These are phyloP conservation scores for Eleusine coracana DNA, from an alignment of 176 grass and related monocot species.

Conservation along the genomic window DNA sequence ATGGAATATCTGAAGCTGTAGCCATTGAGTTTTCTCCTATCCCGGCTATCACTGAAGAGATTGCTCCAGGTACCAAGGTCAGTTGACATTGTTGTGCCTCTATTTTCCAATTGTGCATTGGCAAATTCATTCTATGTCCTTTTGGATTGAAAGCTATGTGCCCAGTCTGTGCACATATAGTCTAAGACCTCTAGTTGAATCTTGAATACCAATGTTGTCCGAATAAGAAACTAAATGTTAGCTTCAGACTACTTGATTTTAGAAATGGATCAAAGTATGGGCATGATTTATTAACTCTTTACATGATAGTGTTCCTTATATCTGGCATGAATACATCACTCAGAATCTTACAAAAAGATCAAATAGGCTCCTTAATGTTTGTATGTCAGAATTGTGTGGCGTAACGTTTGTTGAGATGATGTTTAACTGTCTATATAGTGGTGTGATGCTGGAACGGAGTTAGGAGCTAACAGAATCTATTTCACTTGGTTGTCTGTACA, in stretches of 20 bases:
- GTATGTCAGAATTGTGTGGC: not conserved
- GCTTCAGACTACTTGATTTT: slow-evolving; percentile 10
- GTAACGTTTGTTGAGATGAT: not conserved
- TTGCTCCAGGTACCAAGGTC: slow-evolving; percentile 87
- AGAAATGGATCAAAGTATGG: not conserved
- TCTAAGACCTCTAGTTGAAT: not conserved
- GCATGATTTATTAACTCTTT: not conserved
- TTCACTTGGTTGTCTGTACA: slow-evolving; percentile 7
- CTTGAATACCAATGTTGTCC: not conserved
- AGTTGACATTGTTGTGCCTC: slow-evolving; percentile 16
- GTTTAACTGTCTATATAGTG: not conserved
- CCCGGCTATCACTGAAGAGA: slow-evolving; percentile 65
- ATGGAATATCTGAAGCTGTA: slow-evolving; percentile 66
- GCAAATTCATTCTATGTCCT: not conserved
- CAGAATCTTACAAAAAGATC: not conserved
- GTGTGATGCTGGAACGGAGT: not conserved
- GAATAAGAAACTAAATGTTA: not conserved
- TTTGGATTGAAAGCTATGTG: no score
- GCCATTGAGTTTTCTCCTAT: slow-evolving; percentile 79
- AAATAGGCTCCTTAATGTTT: not conserved
- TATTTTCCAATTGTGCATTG: not conserved
- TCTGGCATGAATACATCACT: not conserved
- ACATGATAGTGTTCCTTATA: not conserved
- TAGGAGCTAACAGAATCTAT: not conserved
- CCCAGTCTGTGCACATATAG: not conserved